Evolutionary conservation across 208 protist genomes (phyloP), one percentile per base, ranked within the genome.

Genomic region (Leishmania gerbilli): DNA sequence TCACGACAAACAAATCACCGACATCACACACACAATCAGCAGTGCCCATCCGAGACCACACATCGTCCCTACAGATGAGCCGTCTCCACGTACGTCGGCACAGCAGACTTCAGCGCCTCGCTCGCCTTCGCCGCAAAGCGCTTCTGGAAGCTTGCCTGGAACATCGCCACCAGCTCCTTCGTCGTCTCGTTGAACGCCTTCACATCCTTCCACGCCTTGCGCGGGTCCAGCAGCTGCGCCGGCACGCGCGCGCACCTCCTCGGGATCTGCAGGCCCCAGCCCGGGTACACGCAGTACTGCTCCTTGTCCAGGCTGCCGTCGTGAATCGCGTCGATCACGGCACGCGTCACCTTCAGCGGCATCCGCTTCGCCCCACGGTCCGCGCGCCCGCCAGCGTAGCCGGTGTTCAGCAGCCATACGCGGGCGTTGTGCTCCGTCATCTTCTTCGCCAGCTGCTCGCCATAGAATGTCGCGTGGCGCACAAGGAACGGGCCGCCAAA

Each of bases 281-380:
- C 88, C 24, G 89, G 90, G 84, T 97, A 92, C 83, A 76, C 86
- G 24, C 83, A 80, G 84, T 93, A 97, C 53, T 89, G 68, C 40
- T 87, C 86, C 76, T 93, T 83, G 64, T 88, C 94, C 13, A 99
- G 95, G 51, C 89, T 89, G 67, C 98, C 98, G 84, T 95, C 86
- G 91, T 99, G 96, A 89, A 99, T 99, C 37, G 97, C 97, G 79
- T 99, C 96, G 77, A 99, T 97, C 77, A 99, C 98, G 45, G 95
- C 91, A 79, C 98, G 93, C 45, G 98, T 99, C 87, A 98, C 96
- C 76, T 95, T 92, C 40, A 99, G 85, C 74, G 91, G 90, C 89
- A 98, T 98, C 74, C 98, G 93, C 84, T 92, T 96, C 74, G 90
- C 90, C 27, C 96, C 97, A 71, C 92, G 88, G 79, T 95, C 96